Percentiles rank a stretch among this genome's conserved stretches.
Evolutionary conservation across 257 asterid genomes (phyloP).

Genomic region (Echium plantagineum): DNA sequence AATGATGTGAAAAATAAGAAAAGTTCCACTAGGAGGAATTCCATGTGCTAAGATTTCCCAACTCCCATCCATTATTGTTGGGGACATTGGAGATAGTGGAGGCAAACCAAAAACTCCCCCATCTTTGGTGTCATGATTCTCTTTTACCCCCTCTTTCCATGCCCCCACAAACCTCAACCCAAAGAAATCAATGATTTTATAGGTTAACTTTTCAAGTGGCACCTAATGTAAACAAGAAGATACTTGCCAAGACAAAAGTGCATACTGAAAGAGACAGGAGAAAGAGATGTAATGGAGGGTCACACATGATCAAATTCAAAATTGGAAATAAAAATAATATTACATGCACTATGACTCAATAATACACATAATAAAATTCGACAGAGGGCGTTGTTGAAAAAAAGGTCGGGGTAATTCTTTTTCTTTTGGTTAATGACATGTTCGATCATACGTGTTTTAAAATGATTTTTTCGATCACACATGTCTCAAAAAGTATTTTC

Average conservation of each 20-base stretch:
- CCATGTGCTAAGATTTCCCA: neutral
- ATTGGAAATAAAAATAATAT: neutral
- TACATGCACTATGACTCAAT: too few species aligned
- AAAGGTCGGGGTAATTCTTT: too few species aligned
- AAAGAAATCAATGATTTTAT: slow-evolving; percentile 7
- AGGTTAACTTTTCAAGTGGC: slow-evolving; percentile 12
- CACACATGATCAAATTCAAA: neutral
- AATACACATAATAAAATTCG: too few species aligned
- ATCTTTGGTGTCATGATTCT: slow-evolving; percentile 3
- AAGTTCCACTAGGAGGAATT: neutral
- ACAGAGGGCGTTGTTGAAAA: too few species aligned
- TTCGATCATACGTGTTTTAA: too few species aligned
- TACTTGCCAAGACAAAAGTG: slow-evolving; percentile 15
- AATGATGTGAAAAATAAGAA: neutral
- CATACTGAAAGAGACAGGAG: neutral
- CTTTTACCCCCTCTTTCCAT: neutral
- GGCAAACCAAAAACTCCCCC: slow-evolving; percentile 2
- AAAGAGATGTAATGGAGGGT: neutral
- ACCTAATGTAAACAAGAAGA: slow-evolving; percentile 16
- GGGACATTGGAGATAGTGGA: neutral
- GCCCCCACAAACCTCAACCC: slow-evolving; percentile 10
- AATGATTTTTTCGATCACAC: too few species aligned
- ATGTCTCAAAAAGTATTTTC: too few species aligned
- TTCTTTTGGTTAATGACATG: too few species aligned
- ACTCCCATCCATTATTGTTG: neutral